Evolutionary conservation across 345 rosid genomes (phyloP).

Genomic region (Hibiscus mutabilis): DNA sequence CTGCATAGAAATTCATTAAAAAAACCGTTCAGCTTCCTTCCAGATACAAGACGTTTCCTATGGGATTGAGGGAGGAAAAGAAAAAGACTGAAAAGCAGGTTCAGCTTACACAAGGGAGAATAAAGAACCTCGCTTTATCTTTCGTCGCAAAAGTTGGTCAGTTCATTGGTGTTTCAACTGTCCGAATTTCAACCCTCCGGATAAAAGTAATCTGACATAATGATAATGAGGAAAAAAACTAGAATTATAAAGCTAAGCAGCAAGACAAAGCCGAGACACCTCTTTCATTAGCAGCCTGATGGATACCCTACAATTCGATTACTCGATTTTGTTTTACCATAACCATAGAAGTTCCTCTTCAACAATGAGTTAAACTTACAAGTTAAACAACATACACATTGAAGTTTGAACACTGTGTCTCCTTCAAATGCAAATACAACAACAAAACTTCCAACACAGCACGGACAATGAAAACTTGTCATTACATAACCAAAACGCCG

Average conservation of each 20-base stretch:
- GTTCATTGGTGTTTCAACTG: background rate
- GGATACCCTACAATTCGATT: background rate
- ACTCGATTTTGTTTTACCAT: background rate
- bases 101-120: background rate
- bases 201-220: background rate
- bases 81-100: background rate
- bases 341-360: background rate
- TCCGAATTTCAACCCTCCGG: background rate
- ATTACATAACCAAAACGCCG: too few relatives aligned
- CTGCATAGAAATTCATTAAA: background rate
- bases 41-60: background rate
- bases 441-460: background rate
- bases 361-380: background rate
- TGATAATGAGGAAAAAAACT: background rate
- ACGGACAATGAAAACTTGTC: background rate
- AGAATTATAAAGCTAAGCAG: background rate
- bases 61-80: background rate
- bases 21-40: constrained; percentile 5
- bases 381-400: background rate
- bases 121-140: background rate
- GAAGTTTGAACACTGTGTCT: background rate
- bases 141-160: background rate
- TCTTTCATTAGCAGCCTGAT: background rate
- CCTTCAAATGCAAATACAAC: constrained; percentile 2
- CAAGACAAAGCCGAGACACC: background rate